phyloP scores from a whole-genome alignment of 768 basidiomycete genomes.

The Lentinula lateritia region DNA sequence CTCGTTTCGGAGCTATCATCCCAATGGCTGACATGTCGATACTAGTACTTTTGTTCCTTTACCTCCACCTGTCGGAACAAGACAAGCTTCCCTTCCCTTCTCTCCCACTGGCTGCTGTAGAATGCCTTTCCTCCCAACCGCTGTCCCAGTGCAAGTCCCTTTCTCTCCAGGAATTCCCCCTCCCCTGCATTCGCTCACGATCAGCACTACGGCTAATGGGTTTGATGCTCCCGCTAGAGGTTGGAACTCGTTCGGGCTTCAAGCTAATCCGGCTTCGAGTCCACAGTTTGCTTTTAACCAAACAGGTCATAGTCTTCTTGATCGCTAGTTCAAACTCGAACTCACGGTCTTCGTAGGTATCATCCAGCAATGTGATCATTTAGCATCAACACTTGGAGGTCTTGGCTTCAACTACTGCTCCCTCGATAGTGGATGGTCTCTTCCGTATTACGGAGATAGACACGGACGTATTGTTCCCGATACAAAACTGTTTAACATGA shows the following conservation, averaged over 20 bases:
- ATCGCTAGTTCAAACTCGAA: not conserved
- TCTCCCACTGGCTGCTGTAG: not conserved
- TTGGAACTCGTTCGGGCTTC: constrained; percentile 9
- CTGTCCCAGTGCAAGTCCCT: not conserved
- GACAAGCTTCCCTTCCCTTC: not conserved
- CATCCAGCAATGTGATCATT: constrained; percentile 4
- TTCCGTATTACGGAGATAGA: constrained; percentile 2
- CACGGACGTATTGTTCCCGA: constrained; percentile 8
- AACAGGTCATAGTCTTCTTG: not conserved
- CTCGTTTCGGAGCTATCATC: not conserved
- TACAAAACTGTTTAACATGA: constrained; percentile 1
- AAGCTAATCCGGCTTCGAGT: constrained; percentile 2
- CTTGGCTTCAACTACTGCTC: constrained; percentile 5
- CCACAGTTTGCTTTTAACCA: constrained; percentile 6
- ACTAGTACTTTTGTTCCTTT: not conserved
- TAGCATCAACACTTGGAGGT: constrained; percentile 7
- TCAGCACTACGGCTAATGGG: constrained; percentile 4
- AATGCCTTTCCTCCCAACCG: not conserved
- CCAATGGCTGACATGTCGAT: not conserved
- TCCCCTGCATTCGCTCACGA: constrained; percentile 4
- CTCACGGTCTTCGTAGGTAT: not conserved
- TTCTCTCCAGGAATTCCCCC: not conserved
- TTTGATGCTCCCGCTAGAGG: constrained; percentile 5
- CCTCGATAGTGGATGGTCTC: constrained; percentile 10
- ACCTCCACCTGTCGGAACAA: not conserved